These are phyloP conservation scores for Suillus fuscotomentosus DNA, from an alignment of 768 basidiomycete genomes.

Conservation along the genomic window DNA sequence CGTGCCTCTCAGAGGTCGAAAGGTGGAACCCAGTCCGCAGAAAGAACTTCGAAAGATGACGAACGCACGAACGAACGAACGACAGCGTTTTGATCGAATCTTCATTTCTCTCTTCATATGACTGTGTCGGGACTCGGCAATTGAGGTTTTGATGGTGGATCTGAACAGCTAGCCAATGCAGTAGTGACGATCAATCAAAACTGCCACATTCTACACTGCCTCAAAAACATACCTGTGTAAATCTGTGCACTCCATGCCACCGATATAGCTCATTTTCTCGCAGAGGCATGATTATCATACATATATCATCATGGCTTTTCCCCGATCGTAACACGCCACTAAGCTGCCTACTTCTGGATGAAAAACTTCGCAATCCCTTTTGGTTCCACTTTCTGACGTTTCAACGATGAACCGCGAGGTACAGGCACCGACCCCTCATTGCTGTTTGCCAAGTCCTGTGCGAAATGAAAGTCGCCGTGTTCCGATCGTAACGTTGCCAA, in stretches of 20 bases:
- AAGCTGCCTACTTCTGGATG: constrained; percentile 26
- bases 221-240: constrained; percentile 1
- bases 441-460: constrained; percentile 65
- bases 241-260: neutral
- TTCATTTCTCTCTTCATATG: constrained; percentile 3
- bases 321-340: neutral
- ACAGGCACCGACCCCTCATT: constrained; percentile 13
- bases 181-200: constrained; percentile 20
- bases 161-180: constrained; percentile 2
- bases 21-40: constrained; percentile 35
- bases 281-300: neutral
- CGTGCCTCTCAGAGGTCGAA: constrained; percentile 28
- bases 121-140: constrained; percentile 2
- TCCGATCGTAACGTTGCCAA: constrained; percentile 55
- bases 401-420: constrained; percentile 13
- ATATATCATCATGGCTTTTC: neutral
- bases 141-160: constrained; percentile 6
- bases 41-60: constrained; percentile 14
- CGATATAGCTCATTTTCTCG: neutral
- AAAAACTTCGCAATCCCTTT: constrained; percentile 52
- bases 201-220: neutral
- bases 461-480: constrained; percentile 90
- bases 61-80: constrained; percentile 20
- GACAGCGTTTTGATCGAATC: constrained; percentile 8
- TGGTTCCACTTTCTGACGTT: constrained; percentile 20